phyloP scores from a whole-genome alignment of 2,329 filamentous ascomycete genomes.

The Stachybotrys chlorohalonatus region DNA sequence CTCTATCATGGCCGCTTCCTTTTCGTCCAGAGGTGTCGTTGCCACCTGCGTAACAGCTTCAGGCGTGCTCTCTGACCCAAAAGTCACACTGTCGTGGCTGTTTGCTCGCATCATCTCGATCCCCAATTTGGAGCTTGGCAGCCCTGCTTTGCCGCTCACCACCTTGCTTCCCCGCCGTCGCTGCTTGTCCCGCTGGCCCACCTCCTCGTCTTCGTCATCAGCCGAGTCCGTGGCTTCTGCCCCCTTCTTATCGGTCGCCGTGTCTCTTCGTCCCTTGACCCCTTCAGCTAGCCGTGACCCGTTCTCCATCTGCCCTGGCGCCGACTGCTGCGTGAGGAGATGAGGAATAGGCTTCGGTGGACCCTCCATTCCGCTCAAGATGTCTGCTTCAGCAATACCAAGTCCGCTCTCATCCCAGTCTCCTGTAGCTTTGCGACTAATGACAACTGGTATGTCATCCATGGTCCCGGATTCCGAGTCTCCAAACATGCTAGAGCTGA shows the following conservation, averaged over 20 bases:
- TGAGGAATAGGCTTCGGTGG: constrained; percentile 37
- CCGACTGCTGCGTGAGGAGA: constrained; percentile 53
- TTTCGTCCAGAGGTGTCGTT: constrained; percentile 38
- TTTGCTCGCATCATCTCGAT: constrained; percentile 98
- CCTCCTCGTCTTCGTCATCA: constrained; percentile 89
- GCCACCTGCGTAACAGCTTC: constrained; percentile 43
- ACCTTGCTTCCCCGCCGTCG: constrained; percentile 32
- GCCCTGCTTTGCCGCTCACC: constrained; percentile 36
- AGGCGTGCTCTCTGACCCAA: constrained; percentile 39
- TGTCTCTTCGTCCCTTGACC: constrained; percentile 62
- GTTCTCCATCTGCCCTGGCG: constrained; percentile 52
- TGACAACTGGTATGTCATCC: constrained; percentile 69
- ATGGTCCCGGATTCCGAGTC: constrained; percentile 71
- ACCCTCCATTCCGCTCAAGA: constrained; percentile 19
- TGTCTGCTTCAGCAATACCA: constrained; percentile 63
- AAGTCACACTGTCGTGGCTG: constrained; percentile 71
- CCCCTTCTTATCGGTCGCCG: constrained; percentile 59
- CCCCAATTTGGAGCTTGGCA: constrained; percentile 79
- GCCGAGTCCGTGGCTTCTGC: constrained; percentile 75
- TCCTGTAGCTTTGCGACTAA: constrained; percentile 62
- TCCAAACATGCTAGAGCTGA: constrained; percentile 79
- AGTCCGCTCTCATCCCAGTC: constrained; percentile 76
- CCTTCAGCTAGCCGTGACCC: constrained; percentile 60
- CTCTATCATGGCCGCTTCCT: constrained; percentile 19
- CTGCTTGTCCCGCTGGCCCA: constrained; percentile 37